These are phyloP conservation scores for Capsicum chinense DNA, from an alignment of 257 asterid species.

Conservation along the genomic window DNA sequence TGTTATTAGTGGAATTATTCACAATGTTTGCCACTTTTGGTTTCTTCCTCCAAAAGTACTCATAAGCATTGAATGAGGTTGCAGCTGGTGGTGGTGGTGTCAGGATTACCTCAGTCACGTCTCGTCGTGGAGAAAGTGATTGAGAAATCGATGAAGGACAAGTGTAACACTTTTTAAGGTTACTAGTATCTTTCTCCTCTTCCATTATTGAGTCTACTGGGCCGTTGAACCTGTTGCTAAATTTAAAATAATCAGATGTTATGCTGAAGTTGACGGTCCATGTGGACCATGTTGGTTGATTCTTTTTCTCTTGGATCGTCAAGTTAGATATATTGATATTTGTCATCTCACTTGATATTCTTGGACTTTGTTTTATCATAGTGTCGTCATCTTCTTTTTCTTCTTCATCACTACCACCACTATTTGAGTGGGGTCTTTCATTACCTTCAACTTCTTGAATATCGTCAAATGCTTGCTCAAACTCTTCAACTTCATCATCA, in stretches of 20 bases:
- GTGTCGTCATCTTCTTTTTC: conserved; percentile 27
- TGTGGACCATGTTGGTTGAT: conserved; percentile 49
- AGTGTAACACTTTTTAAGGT: conserved; percentile 15
- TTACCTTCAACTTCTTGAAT: conserved; percentile 42
- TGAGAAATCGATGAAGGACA: conserved; percentile 38
- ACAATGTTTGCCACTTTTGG: conserved; percentile 34
- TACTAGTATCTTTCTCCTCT: conserved; percentile 22
- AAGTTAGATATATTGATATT: conserved; percentile 48
- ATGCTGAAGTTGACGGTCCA: background rate
- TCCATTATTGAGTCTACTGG: conserved; percentile 29
- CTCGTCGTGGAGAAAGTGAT: conserved; percentile 53
- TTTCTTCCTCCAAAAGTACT: conserved; percentile 73
- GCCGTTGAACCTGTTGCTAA: conserved; percentile 36
- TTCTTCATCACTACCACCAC: conserved; percentile 29
- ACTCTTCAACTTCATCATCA: conserved; percentile 35
- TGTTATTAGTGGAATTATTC: conserved; percentile 32
- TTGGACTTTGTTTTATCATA: conserved; percentile 37
- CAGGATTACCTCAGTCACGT: conserved; percentile 42
- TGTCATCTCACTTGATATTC: conserved; percentile 44
- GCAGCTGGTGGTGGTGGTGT: conserved; percentile 33
- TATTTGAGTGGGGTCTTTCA: conserved; percentile 5
- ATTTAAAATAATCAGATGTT: background rate
- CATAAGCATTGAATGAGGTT: conserved; percentile 62
- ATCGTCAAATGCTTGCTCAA: conserved; percentile 31
- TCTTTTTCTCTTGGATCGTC: conserved; percentile 44